Evolutionary conservation across 352 stramenopile species (phyloP), one percentile per base, ranked within the genome.

Genomic region (Pythium pyrilobum): DNA sequence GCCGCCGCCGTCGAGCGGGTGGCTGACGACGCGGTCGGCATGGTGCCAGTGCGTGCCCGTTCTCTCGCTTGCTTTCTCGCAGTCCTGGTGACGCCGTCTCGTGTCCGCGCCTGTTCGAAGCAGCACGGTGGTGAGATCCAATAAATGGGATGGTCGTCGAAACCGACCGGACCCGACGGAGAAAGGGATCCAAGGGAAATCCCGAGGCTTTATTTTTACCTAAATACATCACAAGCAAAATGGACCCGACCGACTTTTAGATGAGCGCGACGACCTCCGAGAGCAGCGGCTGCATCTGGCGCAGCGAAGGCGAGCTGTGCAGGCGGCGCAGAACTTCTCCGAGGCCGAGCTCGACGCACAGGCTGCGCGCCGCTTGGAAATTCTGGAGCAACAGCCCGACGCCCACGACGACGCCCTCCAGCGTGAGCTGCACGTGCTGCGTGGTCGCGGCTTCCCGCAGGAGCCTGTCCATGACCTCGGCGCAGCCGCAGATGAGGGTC

Each of bases 401-500:
- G 5, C 74, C 81, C 7, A 72, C 65, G 36, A 92, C 72, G 11
- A 92, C 69, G 1, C 75, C 69, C 60, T 85, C 79, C 27, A 90
- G 66, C 12, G 65, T 77, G 18, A 34, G 39, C 6, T 52, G 51
- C 29, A 77, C 62, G 9, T 81, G 66, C 36, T 78, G 74, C 0
- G 61, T 34, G 0, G 42, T 38, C 16, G 64, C 57, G 13, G 66
- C 48, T 11, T 72, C 63, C 15, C 67, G 64, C 7, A 68, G 72
- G n/a, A 89, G 61, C n/a, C 61, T 56, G 25, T 90, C 79, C 20
- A 92, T 67, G 3, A 75, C 81, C 52, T 92, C 81, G 9, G 82
- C 66, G 6, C 69, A 77, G 8, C 81, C 81, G 25, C 77, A 87
- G 21, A 92, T 65, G 20, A 92, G 66, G 15, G 73, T 85, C 24